Evolutionary conservation across 1,139 yeast genomes (phyloP), one percentile per base, ranked within the genome.

Genomic region (Candida albicans): DNA sequence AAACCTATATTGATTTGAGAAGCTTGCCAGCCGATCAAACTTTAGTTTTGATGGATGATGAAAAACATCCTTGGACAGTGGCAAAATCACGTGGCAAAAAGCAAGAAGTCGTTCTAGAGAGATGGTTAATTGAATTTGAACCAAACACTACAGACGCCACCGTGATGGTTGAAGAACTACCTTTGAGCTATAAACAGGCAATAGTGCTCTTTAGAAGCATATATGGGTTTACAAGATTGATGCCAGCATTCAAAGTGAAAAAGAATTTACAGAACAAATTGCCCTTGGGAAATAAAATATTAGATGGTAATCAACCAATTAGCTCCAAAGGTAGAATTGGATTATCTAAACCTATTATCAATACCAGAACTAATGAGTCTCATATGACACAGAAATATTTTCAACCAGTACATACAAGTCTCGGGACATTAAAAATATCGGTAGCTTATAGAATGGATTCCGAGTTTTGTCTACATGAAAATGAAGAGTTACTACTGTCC

Each of bases 51-150:
- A 63, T 70, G 30, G 83, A 80, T 45, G 91, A 64, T 13, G 65
- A 57, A 29, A 68, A 59, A 40, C 69, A 60, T 35, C 71, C 73
- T 36, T 74, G 73, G 63, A 68, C 66, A 15, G 81, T 67, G 36
- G 74, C 55, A 39, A 71, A 67, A 18, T 78, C 69, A 2, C 57
- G 59, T 25, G 56, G 61, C 13, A 81, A 77, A 57, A 84, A 84
- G 55, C 71, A 81, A 11, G 98, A 91, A 62, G 79, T 93, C 13
- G 96, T 93, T 2, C 67, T 93, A 46, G 99, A 93, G 59, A 73
- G 99, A 47, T 93, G 99, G 99, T 70, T 89, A 24, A 69, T 93
- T 32, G 96, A 90, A 61, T 79, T 90, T 50, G 91, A 84, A 53
- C 60, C 60, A 40, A 57, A 48, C 42, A 63, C 54, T 22, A 12